Evolutionary conservation across 2,329 filamentous ascomycete genomes (phyloP).

Genomic region (Thelonectria discophora): DNA sequence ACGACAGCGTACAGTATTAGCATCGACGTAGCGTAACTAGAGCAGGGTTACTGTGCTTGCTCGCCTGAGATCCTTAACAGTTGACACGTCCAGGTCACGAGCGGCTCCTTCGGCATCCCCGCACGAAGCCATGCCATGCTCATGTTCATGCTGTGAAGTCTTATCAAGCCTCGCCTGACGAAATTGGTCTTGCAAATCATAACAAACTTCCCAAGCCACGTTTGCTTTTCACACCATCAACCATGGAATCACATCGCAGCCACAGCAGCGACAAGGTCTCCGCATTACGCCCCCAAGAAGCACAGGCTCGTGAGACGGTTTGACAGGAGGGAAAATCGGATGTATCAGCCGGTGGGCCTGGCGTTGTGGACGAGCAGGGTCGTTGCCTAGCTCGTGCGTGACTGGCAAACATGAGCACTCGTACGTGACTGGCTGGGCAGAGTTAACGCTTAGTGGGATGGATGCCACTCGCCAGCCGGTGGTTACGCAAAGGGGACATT

Average conservation of each 20-base stretch:
- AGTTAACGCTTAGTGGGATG: conserved; percentile 4
- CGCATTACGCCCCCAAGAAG: conserved; percentile 3
- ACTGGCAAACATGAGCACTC: neutral
- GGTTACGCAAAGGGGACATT: neutral
- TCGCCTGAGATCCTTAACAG: neutral
- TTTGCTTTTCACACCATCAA: conserved; percentile 10
- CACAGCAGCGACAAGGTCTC: neutral
- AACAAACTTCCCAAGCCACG: neutral
- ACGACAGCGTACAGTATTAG: neutral
- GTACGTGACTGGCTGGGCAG: conserved; percentile 1
- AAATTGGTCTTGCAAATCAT: neutral
- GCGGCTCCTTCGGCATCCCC: neutral
- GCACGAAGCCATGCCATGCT: neutral
- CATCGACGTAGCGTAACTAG: neutral
- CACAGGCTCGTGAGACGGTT: neutral
- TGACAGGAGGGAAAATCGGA: conserved; percentile 20
- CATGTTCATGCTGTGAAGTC: neutral
- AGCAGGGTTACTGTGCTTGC: conserved; percentile 5
- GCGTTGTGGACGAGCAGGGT: conserved; percentile 17
- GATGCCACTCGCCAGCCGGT: neutral
- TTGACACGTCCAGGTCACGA: neutral
- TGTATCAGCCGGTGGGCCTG: conserved; percentile 12
- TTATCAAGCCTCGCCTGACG: neutral
- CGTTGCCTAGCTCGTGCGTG: conserved; percentile 13
- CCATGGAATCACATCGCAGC: neutral